Evolutionary conservation across 305 asterid genomes (phyloP).

Genomic region (Fraxinus velutina): DNA sequence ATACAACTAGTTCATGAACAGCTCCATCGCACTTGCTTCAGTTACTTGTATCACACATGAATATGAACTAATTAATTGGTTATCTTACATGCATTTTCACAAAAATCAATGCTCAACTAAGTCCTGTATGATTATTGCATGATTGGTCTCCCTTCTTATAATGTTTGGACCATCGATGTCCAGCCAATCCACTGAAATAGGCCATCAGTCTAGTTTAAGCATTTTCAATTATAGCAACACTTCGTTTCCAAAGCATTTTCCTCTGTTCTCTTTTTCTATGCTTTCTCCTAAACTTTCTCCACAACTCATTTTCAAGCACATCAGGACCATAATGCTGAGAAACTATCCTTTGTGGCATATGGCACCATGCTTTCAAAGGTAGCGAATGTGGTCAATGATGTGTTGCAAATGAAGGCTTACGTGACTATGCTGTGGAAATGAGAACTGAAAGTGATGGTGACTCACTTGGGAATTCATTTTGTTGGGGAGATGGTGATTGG

Average conservation of each 20-base stretch:
- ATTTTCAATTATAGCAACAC: not conserved
- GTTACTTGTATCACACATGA: not conserved
- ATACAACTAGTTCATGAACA: not conserved
- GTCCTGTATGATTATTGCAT: not conserved
- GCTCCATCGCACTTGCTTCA: not conserved
- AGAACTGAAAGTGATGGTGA: not conserved
- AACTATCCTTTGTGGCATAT: not conserved
- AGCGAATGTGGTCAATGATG: not conserved
- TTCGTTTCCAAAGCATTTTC: not conserved
- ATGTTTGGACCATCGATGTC: not conserved
- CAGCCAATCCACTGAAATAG: not conserved
- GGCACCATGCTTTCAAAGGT: not conserved
- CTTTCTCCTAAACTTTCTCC: not conserved
- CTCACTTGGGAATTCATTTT: not conserved
- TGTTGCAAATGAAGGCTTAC: not conserved
- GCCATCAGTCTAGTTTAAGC: not conserved
- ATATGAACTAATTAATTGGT: not conserved
- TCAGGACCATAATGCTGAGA: not conserved
- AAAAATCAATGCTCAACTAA: not conserved
- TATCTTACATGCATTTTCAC: not conserved
- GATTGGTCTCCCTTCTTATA: not conserved
- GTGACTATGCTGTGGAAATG: not conserved
- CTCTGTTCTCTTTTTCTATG: not conserved
- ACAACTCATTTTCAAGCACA: not conserved
- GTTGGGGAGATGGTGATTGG: not conserved